phyloP scores from a whole-genome alignment of 2,329 filamentous ascomycete species.

The Hymenoscyphus fraxineus region DNA sequence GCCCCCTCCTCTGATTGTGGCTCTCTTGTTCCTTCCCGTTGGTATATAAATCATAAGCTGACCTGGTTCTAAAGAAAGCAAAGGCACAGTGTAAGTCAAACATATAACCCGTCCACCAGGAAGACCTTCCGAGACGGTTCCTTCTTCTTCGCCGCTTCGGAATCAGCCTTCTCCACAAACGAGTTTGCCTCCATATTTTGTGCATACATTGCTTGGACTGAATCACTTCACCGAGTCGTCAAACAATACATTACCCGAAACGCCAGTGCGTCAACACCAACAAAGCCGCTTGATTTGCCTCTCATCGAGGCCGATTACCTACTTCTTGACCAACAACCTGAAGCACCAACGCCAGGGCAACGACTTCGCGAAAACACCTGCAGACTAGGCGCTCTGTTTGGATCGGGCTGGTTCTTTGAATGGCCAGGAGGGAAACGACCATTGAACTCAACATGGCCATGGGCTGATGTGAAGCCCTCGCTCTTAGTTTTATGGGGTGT shows the following conservation, averaged over 20 bases:
- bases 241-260: neutral
- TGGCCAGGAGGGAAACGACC: slow-evolving; percentile 26
- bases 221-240: neutral
- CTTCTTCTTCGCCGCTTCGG: neutral
- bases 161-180: neutral
- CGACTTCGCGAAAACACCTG: slow-evolving; percentile 9
- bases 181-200: slow-evolving; percentile 1
- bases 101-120: slow-evolving; percentile 3
- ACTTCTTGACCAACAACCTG: neutral
- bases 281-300: neutral
- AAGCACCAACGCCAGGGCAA: neutral
- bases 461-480: slow-evolving; percentile 27
- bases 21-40: slow-evolving; percentile 6
- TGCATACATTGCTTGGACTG: slow-evolving; percentile 9
- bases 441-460: slow-evolving; percentile 29
- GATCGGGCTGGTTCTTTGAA: slow-evolving; percentile 28
- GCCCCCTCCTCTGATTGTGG: slow-evolving; percentile 7
- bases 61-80: slow-evolving; percentile 5
- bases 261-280: neutral
- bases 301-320: slow-evolving; percentile 8
- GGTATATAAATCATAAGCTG: slow-evolving; percentile 1
- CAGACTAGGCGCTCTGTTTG: slow-evolving; percentile 19
- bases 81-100: slow-evolving; percentile 14
- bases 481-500: slow-evolving; percentile 28
- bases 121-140: neutral